Evolutionary conservation across 2,329 filamentous ascomycete species (phyloP).

Genomic region (Pseudogymnoascus sp.): DNA sequence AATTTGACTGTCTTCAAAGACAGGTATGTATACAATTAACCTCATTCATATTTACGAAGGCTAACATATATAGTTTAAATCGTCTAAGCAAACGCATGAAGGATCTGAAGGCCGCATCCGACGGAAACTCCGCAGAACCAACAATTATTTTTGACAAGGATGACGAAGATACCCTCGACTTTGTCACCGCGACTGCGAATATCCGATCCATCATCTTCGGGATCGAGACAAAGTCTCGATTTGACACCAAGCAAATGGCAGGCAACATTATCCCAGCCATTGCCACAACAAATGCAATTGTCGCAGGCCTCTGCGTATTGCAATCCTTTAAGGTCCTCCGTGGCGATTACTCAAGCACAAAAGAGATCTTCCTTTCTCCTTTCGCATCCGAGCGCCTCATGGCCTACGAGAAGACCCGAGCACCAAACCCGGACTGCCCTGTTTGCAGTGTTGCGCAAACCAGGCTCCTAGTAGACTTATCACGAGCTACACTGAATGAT

Average conservation of each 20-base stretch:
- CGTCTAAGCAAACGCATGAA: conserved; percentile 67
- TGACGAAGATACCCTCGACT: conserved; percentile 88
- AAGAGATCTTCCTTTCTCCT: conserved; percentile 77
- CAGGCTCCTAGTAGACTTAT: conserved; percentile 58
- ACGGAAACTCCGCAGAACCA: conserved; percentile 44
- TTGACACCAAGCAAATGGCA: conserved; percentile 98
- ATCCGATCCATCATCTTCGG: conserved; percentile 82
- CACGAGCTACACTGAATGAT: conserved; percentile 65
- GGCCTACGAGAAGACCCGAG: conserved; percentile 45
- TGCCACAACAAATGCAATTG: conserved; percentile 94
- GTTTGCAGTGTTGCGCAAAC: conserved; percentile 71
- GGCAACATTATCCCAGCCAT: conserved; percentile 99
- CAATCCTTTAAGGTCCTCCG: conserved; percentile 86
- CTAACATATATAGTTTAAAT: conserved; percentile 44
- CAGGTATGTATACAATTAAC: conserved; percentile 35
- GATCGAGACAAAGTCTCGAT: conserved; percentile 81
- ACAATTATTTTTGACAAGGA: conserved; percentile 92
- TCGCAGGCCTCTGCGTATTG: conserved; percentile 82
- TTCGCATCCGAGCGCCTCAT: conserved; percentile 50
- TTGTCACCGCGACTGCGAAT: conserved; percentile 85
- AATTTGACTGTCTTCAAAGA: conserved; percentile 81
- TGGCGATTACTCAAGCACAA: conserved; percentile 60
- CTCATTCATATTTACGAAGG: background rate
- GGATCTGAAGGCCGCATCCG: conserved; percentile 44
- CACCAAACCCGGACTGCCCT: conserved; percentile 73